Evolutionary conservation across 805 yeast species (phyloP), one percentile per base, ranked within the genome.

Genomic region (Wickerhamomyces chaumierensis): DNA sequence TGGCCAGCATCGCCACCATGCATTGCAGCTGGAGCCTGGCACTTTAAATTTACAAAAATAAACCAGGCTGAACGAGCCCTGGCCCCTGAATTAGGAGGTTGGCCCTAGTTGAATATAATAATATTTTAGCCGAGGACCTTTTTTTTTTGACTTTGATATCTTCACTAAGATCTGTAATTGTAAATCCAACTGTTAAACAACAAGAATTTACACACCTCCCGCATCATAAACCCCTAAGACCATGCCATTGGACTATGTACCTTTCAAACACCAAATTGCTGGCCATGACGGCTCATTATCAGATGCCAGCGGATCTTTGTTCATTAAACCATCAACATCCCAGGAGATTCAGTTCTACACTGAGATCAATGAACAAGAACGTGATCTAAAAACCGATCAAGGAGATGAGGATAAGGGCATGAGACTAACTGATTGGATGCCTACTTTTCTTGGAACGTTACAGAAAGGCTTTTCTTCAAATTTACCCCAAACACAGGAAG

Each of bases 251-350:
- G 46, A 39, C 3, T 48, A 38, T 34, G 15, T 18, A 1, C 37
- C 40, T 31, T 46, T 48, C 1, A 45, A 56, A 39, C 84, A 82
- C 52, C 81, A 78, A 58, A 97, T 92, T 3, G 97, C 96, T 0
- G 98, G 98, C 5, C 98, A 90, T 52, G 83, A 69, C 5, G 97
- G 95, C 0, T 72, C 81, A 3, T 48, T 85, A 39, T 71, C 73
- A 11, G 76, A 76, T 44, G 68, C 57, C 6, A 73, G 71, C 32
- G 94, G 87, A 0, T 59, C 73, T 7, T 61, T 90, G 14, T 81
- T 88, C 47, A 73, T 84, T 40, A 90, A 92, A 57, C 78, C 79
- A 0, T 66, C 88, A 0, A 54, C 61, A 0, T 58, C 57, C 19
- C 75, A 73, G 46, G 98, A 90, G 57, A 57, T 81, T 21, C 77